These are phyloP conservation scores for Penicillium roqueforti DNA, from an alignment of 495 filamentous ascomycete genomes.

Conservation along the genomic window DNA sequence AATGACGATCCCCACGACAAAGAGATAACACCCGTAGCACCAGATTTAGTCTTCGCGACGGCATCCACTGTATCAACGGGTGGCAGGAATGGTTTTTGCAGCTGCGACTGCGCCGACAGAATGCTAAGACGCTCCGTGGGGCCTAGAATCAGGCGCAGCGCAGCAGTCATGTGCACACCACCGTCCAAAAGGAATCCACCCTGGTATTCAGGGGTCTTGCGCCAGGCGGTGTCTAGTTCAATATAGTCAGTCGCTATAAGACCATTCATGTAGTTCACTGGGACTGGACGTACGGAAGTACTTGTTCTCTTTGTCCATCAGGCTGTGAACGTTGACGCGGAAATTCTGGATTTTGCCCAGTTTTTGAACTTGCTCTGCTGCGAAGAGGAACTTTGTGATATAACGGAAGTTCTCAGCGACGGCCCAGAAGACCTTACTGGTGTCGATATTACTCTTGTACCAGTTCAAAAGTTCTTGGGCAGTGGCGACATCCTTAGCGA, in stretches of 20 bases:
- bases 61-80: slow-evolving; percentile 75
- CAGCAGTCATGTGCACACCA: slow-evolving; percentile 70
- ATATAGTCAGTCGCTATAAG: slow-evolving; percentile 6
- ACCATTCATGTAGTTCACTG: neutral
- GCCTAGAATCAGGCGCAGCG: slow-evolving; percentile 55
- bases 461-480: slow-evolving; percentile 60
- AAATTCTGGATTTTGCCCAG: slow-evolving; percentile 66
- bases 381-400: slow-evolving; percentile 52
- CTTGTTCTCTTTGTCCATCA: slow-evolving; percentile 53
- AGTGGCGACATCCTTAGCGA: slow-evolving; percentile 60
- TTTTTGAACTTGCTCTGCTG: slow-evolving; percentile 50
- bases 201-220: slow-evolving; percentile 65
- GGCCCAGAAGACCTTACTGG: slow-evolving; percentile 49
- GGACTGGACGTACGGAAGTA: slow-evolving; percentile 47
- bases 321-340: slow-evolving; percentile 48
- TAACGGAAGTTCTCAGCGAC: slow-evolving; percentile 80
- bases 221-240: slow-evolving; percentile 61
- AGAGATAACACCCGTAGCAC: slow-evolving; percentile 57
- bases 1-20: slow-evolving; percentile 66
- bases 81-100: slow-evolving; percentile 58
- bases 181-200: slow-evolving; percentile 78
- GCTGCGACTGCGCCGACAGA: slow-evolving; percentile 56
- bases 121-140: slow-evolving; percentile 38
- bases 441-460: slow-evolving; percentile 50
- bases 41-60: slow-evolving; percentile 53